phyloP scores from a whole-genome alignment of 139 green algal genomes.

The Chlorella sp. region DNA sequence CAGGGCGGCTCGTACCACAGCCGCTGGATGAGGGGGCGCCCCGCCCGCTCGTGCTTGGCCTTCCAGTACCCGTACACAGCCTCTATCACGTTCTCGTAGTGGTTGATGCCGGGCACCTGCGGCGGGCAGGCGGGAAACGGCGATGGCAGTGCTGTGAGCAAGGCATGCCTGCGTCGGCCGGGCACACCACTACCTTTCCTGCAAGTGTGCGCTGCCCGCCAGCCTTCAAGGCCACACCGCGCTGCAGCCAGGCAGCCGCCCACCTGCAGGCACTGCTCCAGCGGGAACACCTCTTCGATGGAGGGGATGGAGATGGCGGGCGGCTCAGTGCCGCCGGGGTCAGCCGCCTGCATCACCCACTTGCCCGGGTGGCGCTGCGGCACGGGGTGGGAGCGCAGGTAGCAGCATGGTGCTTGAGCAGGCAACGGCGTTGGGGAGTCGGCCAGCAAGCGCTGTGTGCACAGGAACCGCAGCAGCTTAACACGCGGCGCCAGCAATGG shows the following conservation, averaged over 20 bases:
- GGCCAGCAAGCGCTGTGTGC: too few relatives aligned
- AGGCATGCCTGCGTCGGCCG: neutral
- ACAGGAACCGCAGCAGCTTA: too few relatives aligned
- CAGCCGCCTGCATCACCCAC: slow-evolving; percentile 31
- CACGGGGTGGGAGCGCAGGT: neutral
- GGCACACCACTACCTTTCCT: neutral
- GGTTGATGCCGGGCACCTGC: slow-evolving; percentile 39
- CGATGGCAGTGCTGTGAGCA: neutral
- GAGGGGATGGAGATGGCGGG: slow-evolving; percentile 33
- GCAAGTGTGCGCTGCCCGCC: neutral
- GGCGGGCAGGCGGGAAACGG: neutral
- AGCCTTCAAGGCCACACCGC: neutral
- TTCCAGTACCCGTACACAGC: slow-evolving; percentile 95
- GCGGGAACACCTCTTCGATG: slow-evolving; percentile 53
- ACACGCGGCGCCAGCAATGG: too few relatives aligned
- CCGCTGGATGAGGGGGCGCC: slow-evolving; percentile 56
- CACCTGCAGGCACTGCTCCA: slow-evolving; percentile 50
- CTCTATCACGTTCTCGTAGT: slow-evolving; percentile 37
- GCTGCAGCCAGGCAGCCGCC: neutral
- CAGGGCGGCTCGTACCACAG: slow-evolving; percentile 66
- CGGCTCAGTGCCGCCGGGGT: neutral
- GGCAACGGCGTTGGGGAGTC: too few relatives aligned
- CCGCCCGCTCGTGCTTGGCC: slow-evolving; percentile 67
- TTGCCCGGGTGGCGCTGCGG: slow-evolving; percentile 47
- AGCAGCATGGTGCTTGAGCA: too few relatives aligned